phyloP scores from a whole-genome alignment of 2,329 filamentous ascomycete genomes.

The Amphichorda felina region DNA sequence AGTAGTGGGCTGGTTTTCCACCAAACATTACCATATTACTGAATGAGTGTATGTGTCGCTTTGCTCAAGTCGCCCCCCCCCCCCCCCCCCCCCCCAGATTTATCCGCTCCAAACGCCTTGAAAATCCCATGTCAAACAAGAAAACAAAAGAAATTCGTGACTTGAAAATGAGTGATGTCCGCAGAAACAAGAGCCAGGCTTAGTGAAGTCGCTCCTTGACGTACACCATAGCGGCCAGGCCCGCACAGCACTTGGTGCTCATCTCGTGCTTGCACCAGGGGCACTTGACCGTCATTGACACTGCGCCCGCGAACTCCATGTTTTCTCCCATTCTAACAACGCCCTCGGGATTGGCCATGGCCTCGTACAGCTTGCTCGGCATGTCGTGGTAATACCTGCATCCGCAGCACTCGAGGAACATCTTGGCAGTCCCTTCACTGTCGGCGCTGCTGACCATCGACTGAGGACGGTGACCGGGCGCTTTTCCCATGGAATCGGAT shows the following conservation, averaged over 20 bases:
- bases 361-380: constrained; percentile 51
- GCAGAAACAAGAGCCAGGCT: neutral
- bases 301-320: constrained; percentile 40
- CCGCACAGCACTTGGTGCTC: constrained; percentile 56
- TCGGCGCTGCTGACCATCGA: neutral
- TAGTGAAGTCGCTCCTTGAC: constrained; percentile 51
- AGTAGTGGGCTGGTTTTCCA: too few relatives aligned
- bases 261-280: constrained; percentile 64
- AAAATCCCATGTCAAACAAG: too few relatives aligned
- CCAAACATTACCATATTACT: too few relatives aligned
- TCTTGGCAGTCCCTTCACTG: constrained; percentile 37
- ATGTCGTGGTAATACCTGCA: constrained; percentile 56
- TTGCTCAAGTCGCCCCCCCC: too few relatives aligned
- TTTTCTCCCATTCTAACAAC: constrained; percentile 31
- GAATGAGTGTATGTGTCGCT: too few relatives aligned
- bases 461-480: too few relatives aligned
- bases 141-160: too few relatives aligned
- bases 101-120: too few relatives aligned
- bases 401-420: constrained; percentile 53
- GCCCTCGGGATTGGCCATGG: constrained; percentile 47
- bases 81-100: too few relatives aligned
- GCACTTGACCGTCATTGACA: constrained; percentile 53
- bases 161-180: too few relatives aligned
- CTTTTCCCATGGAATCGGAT: too few relatives aligned
- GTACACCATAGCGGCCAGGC: constrained; percentile 55